A percentile compares a stretch with the other conserved stretches of the same genome.
Evolutionary conservation across 2,329 filamentous ascomycete species (phyloP).

Genomic region (Tympanopsis confertula): DNA sequence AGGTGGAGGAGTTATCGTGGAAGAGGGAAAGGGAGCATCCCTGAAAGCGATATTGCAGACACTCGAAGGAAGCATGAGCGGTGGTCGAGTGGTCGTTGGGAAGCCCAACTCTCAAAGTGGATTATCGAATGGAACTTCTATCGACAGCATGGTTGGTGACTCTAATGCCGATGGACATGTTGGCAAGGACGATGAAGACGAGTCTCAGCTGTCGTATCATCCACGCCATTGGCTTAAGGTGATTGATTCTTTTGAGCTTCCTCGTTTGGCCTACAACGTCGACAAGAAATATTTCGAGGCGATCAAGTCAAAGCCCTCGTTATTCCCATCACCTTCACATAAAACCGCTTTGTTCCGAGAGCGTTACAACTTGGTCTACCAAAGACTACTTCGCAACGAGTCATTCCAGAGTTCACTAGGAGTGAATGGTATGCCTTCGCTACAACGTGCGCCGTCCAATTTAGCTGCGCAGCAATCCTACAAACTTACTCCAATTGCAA

Average conservation of each 20-base stretch:
- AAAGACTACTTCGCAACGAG: slow-evolving; percentile 83
- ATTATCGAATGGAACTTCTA: no score
- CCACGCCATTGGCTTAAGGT: slow-evolving; percentile 70
- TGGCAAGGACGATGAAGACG: slow-evolving; percentile 34
- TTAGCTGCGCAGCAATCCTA: slow-evolving; percentile 52
- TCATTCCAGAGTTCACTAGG: slow-evolving; percentile 78
- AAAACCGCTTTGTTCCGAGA: slow-evolving; percentile 83
- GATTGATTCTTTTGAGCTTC: slow-evolving; percentile 75
- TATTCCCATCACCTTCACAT: slow-evolving; percentile 66
- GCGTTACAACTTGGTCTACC: slow-evolving; percentile 82
- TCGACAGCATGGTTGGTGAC: background rate
- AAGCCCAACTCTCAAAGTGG: no score
- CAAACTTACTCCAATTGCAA: slow-evolving; percentile 77
- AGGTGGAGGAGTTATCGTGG: slow-evolving; percentile 81
- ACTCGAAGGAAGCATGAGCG: slow-evolving; percentile 77
- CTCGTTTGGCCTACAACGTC: slow-evolving; percentile 64
- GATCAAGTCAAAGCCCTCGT: slow-evolving; percentile 52
- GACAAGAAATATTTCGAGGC: slow-evolving; percentile 83
- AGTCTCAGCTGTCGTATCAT: slow-evolving; percentile 52
- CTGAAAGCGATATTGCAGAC: slow-evolving; percentile 74
- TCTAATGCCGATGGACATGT: background rate
- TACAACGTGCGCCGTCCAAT: slow-evolving; percentile 44
- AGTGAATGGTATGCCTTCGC: slow-evolving; percentile 40
- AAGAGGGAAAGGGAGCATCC: slow-evolving; percentile 58
- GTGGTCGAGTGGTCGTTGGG: slow-evolving; percentile 55